These are phyloP conservation scores for Paecilomyces fulvus DNA, from an alignment of 2,329 filamentous ascomycete genomes.

Conservation along the genomic window DNA sequence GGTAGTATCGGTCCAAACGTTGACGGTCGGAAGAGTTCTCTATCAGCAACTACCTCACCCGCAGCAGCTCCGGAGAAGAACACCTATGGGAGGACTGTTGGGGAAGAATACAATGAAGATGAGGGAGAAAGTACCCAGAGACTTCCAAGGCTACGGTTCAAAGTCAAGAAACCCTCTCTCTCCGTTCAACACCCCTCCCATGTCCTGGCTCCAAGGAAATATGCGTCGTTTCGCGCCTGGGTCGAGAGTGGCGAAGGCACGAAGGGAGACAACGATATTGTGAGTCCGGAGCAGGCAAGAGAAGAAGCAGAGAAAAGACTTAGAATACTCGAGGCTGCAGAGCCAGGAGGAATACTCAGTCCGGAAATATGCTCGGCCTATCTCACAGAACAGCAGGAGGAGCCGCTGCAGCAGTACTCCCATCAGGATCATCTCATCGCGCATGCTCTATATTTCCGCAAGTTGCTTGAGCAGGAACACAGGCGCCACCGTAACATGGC, in stretches of 20 bases:
- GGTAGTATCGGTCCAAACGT: slow-evolving; percentile 16
- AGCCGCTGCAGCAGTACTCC: slow-evolving; percentile 72
- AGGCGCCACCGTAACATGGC: slow-evolving; percentile 67
- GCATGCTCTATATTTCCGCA: slow-evolving; percentile 72
- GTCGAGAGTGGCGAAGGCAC: slow-evolving; percentile 42
- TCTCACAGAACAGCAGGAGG: slow-evolving; percentile 62
- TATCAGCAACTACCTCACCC: slow-evolving; percentile 13
- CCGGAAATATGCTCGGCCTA: slow-evolving; percentile 62
- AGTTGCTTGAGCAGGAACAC: slow-evolving; percentile 71
- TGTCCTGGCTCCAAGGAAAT: slow-evolving; percentile 36
- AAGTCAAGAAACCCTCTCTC: slow-evolving; percentile 43
- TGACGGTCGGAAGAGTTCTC: slow-evolving; percentile 18
- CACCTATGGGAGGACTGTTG: slow-evolving; percentile 3
- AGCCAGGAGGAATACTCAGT: slow-evolving; percentile 68
- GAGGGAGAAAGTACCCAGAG: slow-evolving; percentile 16
- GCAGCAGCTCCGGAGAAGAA: slow-evolving; percentile 6
- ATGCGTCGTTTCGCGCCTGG: slow-evolving; percentile 57
- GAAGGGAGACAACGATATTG: slow-evolving; percentile 34
- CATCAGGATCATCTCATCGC: slow-evolving; percentile 77
- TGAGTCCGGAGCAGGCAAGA: slow-evolving; percentile 52
- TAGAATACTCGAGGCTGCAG: slow-evolving; percentile 62
- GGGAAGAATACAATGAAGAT: slow-evolving; percentile 7
- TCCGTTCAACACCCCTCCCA: slow-evolving; percentile 46
- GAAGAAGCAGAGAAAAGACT: slow-evolving; percentile 63
- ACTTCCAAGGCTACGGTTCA: slow-evolving; percentile 36